phyloP scores from a whole-genome alignment of 2,329 filamentous ascomycete genomes.

The Colletotrichum sansevieriae region DNA sequence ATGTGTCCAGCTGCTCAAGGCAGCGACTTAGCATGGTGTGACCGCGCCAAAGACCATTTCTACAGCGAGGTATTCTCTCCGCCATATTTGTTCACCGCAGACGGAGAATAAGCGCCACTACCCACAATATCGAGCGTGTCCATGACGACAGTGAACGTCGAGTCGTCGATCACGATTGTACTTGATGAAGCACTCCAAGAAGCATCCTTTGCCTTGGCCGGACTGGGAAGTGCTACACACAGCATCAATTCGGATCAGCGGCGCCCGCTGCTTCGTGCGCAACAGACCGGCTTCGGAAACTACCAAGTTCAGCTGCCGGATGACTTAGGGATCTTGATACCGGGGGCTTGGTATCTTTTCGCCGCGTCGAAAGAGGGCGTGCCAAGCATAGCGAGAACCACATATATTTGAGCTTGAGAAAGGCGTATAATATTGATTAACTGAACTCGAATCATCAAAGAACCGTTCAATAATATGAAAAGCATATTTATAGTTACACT shows the following conservation, averaged over 20 bases:
- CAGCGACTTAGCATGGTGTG: too few species aligned
- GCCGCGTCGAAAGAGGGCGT: fast-evolving
- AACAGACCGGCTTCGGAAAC: background rate
- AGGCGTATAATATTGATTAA: too few species aligned
- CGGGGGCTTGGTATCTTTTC: background rate
- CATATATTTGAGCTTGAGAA: background rate
- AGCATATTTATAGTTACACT: too few species aligned
- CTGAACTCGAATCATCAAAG: fast-evolving
- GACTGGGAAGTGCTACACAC: background rate
- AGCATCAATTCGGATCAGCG: background rate
- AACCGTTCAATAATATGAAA: too few species aligned
- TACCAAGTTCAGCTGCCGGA: background rate
- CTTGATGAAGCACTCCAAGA: background rate
- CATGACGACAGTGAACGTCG: background rate
- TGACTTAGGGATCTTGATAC: background rate
- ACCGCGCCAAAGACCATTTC: conserved; percentile 60
- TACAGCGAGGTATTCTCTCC: conserved; percentile 50
- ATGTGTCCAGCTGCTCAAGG: conserved; percentile 44
- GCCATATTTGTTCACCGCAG: too few species aligned
- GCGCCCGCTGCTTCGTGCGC: background rate
- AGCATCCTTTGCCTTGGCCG: background rate
- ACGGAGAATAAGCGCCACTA: too few species aligned
- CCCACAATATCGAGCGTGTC: background rate
- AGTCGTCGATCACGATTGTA: background rate
- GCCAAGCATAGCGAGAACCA: background rate